A percentile compares a stretch with the other conserved stretches of the same genome.
These are phyloP conservation scores for Pugionium dolabratum DNA, from an alignment of 345 rosid genomes.

Conservation along the genomic window DNA sequence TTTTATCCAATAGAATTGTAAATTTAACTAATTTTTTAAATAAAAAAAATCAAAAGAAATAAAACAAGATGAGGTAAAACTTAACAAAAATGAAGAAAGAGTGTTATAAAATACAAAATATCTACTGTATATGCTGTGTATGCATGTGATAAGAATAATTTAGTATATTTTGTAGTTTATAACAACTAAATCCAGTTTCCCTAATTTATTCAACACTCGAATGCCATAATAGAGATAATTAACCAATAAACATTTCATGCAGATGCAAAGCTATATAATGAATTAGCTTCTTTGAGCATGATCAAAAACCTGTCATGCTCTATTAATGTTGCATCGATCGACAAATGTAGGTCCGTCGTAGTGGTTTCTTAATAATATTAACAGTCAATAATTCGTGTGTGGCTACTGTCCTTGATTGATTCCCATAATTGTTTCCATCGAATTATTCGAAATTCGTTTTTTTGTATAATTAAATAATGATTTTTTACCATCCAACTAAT, in stretches of 20 bases:
- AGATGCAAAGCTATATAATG: constrained; percentile 5
- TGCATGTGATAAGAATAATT: too few relatives aligned
- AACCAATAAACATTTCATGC: constrained; percentile 13
- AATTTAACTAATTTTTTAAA: too few relatives aligned
- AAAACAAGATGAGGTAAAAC: too few relatives aligned
- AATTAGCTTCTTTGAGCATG: constrained; percentile 25
- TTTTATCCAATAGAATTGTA: too few relatives aligned
- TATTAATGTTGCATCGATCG: constrained; percentile 9
- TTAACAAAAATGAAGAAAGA: too few relatives aligned
- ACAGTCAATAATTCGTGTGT: constrained; percentile 2
- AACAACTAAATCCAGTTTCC: too few relatives aligned
- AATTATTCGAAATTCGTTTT: not conserved
- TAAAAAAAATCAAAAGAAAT: too few relatives aligned
- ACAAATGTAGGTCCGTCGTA: constrained; percentile 9
- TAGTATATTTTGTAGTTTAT: too few relatives aligned
- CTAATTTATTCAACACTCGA: not conserved
- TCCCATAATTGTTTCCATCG: not conserved
- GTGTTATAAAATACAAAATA: too few relatives aligned
- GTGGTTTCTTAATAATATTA: not conserved
- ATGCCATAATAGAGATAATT: constrained; percentile 1
- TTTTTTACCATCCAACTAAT: too few relatives aligned
- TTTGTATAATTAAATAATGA: too few relatives aligned
- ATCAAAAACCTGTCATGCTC: constrained; percentile 28
- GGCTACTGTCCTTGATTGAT: constrained; percentile 3
- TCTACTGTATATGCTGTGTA: too few relatives aligned